Evolutionary conservation across 2,329 filamentous ascomycete genomes (phyloP), one percentile per base, ranked within the genome.

Genomic region (Blastomyces parvus): DNA sequence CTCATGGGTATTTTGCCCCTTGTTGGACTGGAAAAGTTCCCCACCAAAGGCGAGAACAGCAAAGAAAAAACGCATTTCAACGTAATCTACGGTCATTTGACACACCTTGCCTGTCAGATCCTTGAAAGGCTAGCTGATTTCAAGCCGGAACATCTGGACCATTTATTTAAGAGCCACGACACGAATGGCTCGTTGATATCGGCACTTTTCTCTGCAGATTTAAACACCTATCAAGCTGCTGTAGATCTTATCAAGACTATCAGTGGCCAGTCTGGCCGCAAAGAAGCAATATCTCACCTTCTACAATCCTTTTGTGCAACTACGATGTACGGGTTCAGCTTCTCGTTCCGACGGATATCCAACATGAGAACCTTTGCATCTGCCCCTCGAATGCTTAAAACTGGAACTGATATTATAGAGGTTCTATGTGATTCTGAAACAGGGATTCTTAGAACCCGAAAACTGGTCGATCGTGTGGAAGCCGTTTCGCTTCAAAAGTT

Each of bases 221-320:
- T 88, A 63, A 83, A 86, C 64, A 87, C 94, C 42, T 91, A 90
- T 65, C 88, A 92, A 72, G 88, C 90, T 19, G 87, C 89, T 0
- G 84, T 92, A 7, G 88, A 91, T 67, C 79, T 97, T 36, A 83
- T 97, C 67, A 96, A 96, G 74, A 86, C 86, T 44, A 84, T 93
- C 69, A 94, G 90, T 44, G 84, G 84, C 9, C 86, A 95, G 73
- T 82, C 82, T 61, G 82, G 80, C 64, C 79, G 85, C 63, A 77
- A 82, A 65, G 84, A 87, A 67, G 85, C 85, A 19, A 76, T 88
- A 17, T 82, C 82, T 55, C 81, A 86, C 69, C 74, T 88, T n/a
- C 71, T 87, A n/a, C 76, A 79, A 59, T 77, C 78, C 0, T 83
- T 82, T 66, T 85, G 84, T 66, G 77, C 76, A 17, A 82, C 80